Evolutionary conservation across 352 stramenopile species (phyloP).

Genomic region (Phytophthora nicotianae): DNA sequence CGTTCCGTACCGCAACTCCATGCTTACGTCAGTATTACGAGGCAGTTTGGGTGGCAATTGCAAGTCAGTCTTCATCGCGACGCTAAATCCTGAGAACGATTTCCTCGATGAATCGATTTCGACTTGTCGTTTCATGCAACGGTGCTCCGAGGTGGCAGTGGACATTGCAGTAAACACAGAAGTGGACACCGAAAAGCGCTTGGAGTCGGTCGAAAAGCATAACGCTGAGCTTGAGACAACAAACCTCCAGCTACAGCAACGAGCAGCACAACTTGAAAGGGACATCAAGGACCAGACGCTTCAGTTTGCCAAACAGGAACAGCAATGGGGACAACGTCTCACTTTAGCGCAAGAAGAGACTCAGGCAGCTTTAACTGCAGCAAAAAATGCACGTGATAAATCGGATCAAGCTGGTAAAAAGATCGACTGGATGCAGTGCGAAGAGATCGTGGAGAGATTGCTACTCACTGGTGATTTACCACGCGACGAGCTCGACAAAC

Average conservation of each 20-base stretch:
- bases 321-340: slow-evolving; percentile 41
- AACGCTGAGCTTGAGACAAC: slow-evolving; percentile 51
- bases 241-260: slow-evolving; percentile 51
- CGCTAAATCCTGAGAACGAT: slow-evolving; percentile 90
- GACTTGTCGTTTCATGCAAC: slow-evolving; percentile 96
- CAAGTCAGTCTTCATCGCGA: slow-evolving; percentile 97
- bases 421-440: slow-evolving; percentile 61
- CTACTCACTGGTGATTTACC: slow-evolving; percentile 53
- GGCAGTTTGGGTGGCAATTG: slow-evolving; percentile 96
- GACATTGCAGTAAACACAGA: slow-evolving; percentile 73
- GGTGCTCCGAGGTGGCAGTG: slow-evolving; percentile 89
- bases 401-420: slow-evolving; percentile 19
- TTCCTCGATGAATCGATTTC: slow-evolving; percentile 93
- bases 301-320: slow-evolving; percentile 41
- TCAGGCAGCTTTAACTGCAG: slow-evolving; percentile 34
- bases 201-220: slow-evolving; percentile 55
- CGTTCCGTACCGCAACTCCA: slow-evolving; percentile 96
- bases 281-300: slow-evolving; percentile 42
- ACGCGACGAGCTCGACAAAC: slow-evolving; percentile 40
- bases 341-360: slow-evolving; percentile 33
- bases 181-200: slow-evolving; percentile 66
- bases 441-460: slow-evolving; percentile 63
- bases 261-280: slow-evolving; percentile 50
- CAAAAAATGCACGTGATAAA: slow-evolving; percentile 18
- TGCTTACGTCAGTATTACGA: slow-evolving; percentile 96